A percentile compares a stretch with the other conserved stretches of the same genome.
phyloP scores from a whole-genome alignment of 768 basidiomycete species.

The Lactarius tabidus region DNA sequence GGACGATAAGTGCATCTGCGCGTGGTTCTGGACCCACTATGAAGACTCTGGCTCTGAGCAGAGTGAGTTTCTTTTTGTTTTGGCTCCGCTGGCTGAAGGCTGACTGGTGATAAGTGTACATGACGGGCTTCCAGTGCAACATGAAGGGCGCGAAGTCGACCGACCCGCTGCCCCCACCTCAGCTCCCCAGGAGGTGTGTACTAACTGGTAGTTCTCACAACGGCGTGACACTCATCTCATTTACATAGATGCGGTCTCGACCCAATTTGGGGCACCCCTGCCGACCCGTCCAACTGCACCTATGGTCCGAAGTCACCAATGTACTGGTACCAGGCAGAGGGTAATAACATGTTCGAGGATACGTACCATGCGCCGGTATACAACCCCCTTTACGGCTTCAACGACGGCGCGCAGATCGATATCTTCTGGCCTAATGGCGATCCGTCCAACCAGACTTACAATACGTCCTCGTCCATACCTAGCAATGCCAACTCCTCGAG shows the following conservation, averaged over 20 bases:
- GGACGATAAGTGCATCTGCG: constrained; percentile 41
- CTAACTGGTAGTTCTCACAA: background rate
- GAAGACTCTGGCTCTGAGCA: constrained; percentile 36
- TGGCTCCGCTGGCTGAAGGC: background rate
- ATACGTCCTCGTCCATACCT: no score
- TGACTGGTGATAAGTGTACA: constrained; percentile 31
- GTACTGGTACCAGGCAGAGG: constrained; percentile 40
- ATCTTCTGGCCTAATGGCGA: constrained; percentile 32
- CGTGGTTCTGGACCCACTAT: constrained; percentile 41
- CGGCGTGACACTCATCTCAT: background rate
- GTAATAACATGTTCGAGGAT: constrained; percentile 39
- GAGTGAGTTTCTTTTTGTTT: constrained; percentile 29
- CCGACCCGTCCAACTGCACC: constrained; percentile 38
- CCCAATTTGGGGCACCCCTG: constrained; percentile 23
- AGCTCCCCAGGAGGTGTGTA: constrained; percentile 33
- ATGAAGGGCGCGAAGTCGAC: constrained; percentile 33
- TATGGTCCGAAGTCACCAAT: constrained; percentile 37
- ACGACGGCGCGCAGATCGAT: constrained; percentile 43
- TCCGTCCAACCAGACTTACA: background rate
- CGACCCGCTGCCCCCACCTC: constrained; percentile 33
- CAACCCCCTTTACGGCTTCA: constrained; percentile 38
- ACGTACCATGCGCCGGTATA: constrained; percentile 35
- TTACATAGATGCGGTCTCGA: constrained; percentile 35
- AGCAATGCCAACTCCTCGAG: background rate
- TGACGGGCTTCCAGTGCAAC: constrained; percentile 41